Evolutionary conservation across 768 basidiomycete species (phyloP), one percentile per base, ranked within the genome.

Genomic region (Amanita rubescens): DNA sequence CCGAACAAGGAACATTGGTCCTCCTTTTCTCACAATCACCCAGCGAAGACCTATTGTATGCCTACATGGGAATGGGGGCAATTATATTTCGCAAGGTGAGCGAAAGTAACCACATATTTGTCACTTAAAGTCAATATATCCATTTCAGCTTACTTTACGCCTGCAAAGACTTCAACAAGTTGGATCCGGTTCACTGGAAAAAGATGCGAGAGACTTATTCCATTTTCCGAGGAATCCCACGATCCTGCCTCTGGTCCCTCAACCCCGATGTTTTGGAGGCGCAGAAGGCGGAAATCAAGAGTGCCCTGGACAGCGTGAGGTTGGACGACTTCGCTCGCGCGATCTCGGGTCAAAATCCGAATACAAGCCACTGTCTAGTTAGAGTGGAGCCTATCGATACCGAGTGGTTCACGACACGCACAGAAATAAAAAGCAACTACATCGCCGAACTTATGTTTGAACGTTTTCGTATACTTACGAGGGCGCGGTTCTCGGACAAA

Each of bases 181-280:
- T 41, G 30, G 55, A 24, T 32, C n/a, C 25, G 14, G 34, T 24
- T 27, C 35, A 56, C 24, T 22, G 44, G 1, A 5, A 56, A 45
- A 27, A 4, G 39, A 51, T 56, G 24, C 33, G 11, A 15, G 25
- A 38, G 3, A 25, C 5, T 32, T 53, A 37, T 35, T 42, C 33
- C 33, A 30, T 42, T 14, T 57, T 57, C 35, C 42, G 25, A 42
- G 55, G 55, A 54, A 57, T 57, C 38, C 55, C 39, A 19, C 32
- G 55, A 33, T 35, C 22, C 6, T 56, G 51, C 55, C 38, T 43
- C 35, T 27, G 34, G 19, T 49, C 34, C 25, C 20, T 56, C 34
- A 20, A 32, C 8, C 39, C 19, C 8, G 30, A 11, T 14, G 34
- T n/a, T 20, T 35, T 42, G 30, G 24, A 22, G n/a, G 8, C 33